These are phyloP conservation scores for Terana coerulea DNA, from an alignment of 768 basidiomycete species.

Conservation along the genomic window DNA sequence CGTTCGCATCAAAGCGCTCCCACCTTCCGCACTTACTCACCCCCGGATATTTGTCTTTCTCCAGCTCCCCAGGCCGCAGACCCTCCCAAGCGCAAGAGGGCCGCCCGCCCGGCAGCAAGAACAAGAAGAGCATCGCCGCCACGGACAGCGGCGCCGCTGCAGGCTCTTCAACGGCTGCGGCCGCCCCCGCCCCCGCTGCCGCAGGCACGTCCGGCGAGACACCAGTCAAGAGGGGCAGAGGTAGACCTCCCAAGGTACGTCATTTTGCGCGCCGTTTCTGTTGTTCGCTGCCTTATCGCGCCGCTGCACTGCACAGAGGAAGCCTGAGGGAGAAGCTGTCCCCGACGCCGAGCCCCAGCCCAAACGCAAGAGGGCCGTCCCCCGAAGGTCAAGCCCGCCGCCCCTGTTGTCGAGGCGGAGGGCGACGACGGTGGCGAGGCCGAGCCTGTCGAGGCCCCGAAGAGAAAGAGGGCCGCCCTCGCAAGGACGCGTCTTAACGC, in stretches of 20 bases:
- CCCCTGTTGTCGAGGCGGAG: slow-evolving; percentile 16
- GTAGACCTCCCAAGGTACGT: slow-evolving; percentile 50
- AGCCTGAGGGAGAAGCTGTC: slow-evolving; percentile 41
- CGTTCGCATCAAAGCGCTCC: slow-evolving; percentile 14
- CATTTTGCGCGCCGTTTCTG: background rate
- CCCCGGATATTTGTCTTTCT: slow-evolving; percentile 21
- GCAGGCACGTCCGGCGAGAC: slow-evolving; percentile 24
- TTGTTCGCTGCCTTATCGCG: slow-evolving; percentile 4
- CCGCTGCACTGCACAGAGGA: slow-evolving; percentile 27
- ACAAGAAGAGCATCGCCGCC: slow-evolving; percentile 46
- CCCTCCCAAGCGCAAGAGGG: slow-evolving; percentile 75
- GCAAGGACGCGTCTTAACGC: slow-evolving; percentile 42
- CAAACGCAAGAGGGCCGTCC: slow-evolving; percentile 27
- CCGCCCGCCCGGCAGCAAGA: slow-evolving; percentile 87
- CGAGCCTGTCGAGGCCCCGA: slow-evolving; percentile 15
- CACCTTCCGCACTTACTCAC: slow-evolving; percentile 19
- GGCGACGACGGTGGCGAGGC: slow-evolving; percentile 19
- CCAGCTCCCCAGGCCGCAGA: slow-evolving; percentile 34
- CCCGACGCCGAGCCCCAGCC: slow-evolving; percentile 18
- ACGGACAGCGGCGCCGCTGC: slow-evolving; percentile 14
- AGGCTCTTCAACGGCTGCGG: no score
- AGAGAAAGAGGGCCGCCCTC: slow-evolving; percentile 62
- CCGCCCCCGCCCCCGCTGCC: slow-evolving; percentile 17
- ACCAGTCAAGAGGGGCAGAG: slow-evolving; percentile 41
- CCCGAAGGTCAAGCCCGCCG: slow-evolving; percentile 22